These are phyloP conservation scores for Saposhnikovia divaricata DNA, from an alignment of 129 eudicot genomes.

Conservation along the genomic window DNA sequence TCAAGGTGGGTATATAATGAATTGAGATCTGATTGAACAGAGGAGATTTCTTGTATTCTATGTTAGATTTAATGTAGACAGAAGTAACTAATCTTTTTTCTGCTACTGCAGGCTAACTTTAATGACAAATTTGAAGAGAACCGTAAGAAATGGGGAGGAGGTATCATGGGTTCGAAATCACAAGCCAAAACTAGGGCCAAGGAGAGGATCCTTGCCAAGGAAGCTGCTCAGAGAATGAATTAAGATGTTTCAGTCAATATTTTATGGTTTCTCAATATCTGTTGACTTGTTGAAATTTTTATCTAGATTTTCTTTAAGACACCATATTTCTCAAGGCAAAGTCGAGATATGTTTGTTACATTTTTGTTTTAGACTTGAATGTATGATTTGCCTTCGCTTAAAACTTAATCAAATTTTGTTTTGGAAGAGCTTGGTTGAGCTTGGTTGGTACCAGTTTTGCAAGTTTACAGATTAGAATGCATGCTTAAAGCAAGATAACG, in stretches of 20 bases:
- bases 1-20: conserved; percentile 39
- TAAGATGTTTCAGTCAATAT: conserved; percentile 13
- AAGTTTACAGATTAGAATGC: neutral
- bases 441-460: neutral
- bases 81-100: neutral
- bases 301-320: neutral
- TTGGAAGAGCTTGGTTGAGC: neutral
- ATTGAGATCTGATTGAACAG: neutral
- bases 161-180: conserved; percentile 88
- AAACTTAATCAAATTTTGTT: neutral
- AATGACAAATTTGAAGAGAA: conserved; percentile 84
- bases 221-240: conserved; percentile 72
- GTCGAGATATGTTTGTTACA: neutral
- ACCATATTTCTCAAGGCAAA: neutral
- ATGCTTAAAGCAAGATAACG: neutral
- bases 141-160: conserved; percentile 98
- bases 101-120: conserved; percentile 58
- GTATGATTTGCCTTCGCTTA: neutral
- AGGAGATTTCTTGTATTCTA: neutral
- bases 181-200: conserved; percentile 91
- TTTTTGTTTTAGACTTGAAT: neutral
- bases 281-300: neutral
- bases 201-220: conserved; percentile 80
- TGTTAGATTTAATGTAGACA: neutral
- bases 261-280: neutral